Percentiles rank a stretch among this genome's conserved stretches.
These are phyloP conservation scores for Trametes meyenii DNA, from an alignment of 768 basidiomycete species.

Conservation along the genomic window DNA sequence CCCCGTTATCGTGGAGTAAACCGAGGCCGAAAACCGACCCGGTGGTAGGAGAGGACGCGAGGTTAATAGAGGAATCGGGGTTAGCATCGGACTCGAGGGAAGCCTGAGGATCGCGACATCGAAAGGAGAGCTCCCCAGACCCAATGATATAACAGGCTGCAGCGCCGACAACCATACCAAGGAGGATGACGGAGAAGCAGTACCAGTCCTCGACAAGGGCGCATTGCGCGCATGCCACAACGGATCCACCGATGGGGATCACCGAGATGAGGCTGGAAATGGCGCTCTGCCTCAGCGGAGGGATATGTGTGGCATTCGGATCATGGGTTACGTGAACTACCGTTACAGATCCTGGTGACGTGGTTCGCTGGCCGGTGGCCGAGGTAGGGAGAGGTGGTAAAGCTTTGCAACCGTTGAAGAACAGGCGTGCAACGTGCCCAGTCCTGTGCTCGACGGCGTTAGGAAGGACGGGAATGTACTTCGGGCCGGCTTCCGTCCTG, in stretches of 20 bases:
- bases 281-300: slow-evolving; percentile 7
- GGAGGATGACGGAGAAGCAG: slow-evolving; percentile 20
- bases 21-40: too few species aligned
- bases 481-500: slow-evolving; percentile 4
- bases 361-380: not conserved
- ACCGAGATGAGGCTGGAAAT: slow-evolving; percentile 2
- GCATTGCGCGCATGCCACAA: slow-evolving; percentile 10
- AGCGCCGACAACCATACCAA: slow-evolving; percentile 14
- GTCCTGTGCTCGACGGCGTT: slow-evolving; percentile 14
- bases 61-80: not conserved
- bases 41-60: slow-evolving; percentile 1
- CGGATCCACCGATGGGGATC: slow-evolving; percentile 11
- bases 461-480: slow-evolving; percentile 13
- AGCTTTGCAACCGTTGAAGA: slow-evolving; percentile 13
- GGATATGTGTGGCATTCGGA: not conserved
- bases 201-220: slow-evolving; percentile 13
- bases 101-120: too few species aligned
- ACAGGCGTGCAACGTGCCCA: slow-evolving; percentile 14
- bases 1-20: slow-evolving; percentile 2
- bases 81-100: too few species aligned
- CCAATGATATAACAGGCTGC: slow-evolving; percentile 13
- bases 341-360: slow-evolving; percentile 1
- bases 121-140: slow-evolving; percentile 11
- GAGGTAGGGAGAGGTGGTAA: not conserved
- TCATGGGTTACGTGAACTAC: slow-evolving; percentile 5